Base-by-base conservation (phyloP, 2,329 filamentous ascomycete genomes). In the Penicillium sp. region DNA sequence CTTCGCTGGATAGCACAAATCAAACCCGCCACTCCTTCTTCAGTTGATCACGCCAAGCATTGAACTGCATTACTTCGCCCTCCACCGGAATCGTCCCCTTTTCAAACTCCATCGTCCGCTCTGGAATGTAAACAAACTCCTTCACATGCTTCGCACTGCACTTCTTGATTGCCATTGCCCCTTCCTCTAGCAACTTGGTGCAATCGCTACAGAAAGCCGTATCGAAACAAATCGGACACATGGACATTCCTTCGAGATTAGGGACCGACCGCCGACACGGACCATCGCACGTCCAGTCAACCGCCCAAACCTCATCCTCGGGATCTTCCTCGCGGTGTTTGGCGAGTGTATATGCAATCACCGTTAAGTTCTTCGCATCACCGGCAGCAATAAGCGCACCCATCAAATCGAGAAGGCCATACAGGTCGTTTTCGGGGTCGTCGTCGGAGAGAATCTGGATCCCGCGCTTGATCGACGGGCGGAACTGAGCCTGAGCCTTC, bases 201-300 rank as follows among this genome's bases (percentile, higher is more conserved):
- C 62, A 61, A 6, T 57, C 26, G 15, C 31, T 11, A 35, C 62
- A 64, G 38, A 64, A 63, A 21, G 48, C 61, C n/a, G 55, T 62
- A 15, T 63, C 48, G 4, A 60, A 47, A 29, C 61, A 63, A 38
- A 63, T 60, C 11, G 61, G 31, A 44, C 61, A 63, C 47, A 60
- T 21, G 7, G 21, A 54, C n/a, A 23, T 51, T 11, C 31, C 46
- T 3, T 64, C 61, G 5, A 51, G 15, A 9, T 38, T 19, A 2
- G 30, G 21, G 1, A 29, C 8, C 6, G 17, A 11, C 19, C 29
- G 30, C 19, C 52, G 57, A 21, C 63, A 63, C 3, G 53, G 45
- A 3, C 60, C 60, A 45, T 60, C 60, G 21, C 63, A 65, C 5
- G 35, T 60, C 11, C 17, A 7, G 23, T 7, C 15, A 21, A 21